Evolutionary conservation across 1,284 basidiomycete genomes (phyloP), one percentile per base, ranked within the genome.

Genomic region (Rhodotorula sp.): DNA sequence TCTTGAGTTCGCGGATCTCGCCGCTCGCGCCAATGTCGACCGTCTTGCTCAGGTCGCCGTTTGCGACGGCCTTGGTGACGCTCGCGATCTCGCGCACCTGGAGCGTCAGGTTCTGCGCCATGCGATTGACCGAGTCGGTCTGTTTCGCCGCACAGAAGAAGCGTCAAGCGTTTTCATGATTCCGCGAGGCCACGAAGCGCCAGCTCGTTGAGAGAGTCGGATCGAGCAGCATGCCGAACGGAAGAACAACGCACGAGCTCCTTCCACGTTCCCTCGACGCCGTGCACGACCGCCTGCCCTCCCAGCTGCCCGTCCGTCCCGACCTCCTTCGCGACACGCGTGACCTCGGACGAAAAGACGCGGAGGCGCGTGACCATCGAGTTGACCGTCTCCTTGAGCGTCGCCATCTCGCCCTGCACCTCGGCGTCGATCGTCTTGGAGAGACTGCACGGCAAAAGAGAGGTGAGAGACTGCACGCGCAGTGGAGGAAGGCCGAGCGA

Each of bases 21-120:
- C 96, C 95, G 81, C 95, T 92, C 41, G 96, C 95, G 79, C 97
- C 94, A 74, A 97, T 94, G 74, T 93, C 90, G 81, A 98, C 93
- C 56, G 90, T 89, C 82, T 93, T 91, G 75, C 86, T 88, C 63
- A 98, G 84, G 79, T 98, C 93, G 66, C 97, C 97, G 72, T 90
- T 86, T 2, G 97, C 96, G 75, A 99, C 96, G 56, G 93, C 92
- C 80, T 94, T 98, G n/a, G 96, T 99, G 79, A 96, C 93, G 80
- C 89, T 88, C 44, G 96, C 93, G 80, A 99, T 98, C 77, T 80
- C 77, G 64, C 74, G 73, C 46, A 73, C 71, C 68, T 70, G 62
- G 7, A 87, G 91, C 19, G 97, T 99, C 72, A 99, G 85, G 84
- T 96, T 97, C 17, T 90, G 91, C n/a, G 94, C 93, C 72, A 97